These are phyloP conservation scores for Colletotrichum lini DNA, from an alignment of 2,329 filamentous ascomycete species.

Conservation along the genomic window DNA sequence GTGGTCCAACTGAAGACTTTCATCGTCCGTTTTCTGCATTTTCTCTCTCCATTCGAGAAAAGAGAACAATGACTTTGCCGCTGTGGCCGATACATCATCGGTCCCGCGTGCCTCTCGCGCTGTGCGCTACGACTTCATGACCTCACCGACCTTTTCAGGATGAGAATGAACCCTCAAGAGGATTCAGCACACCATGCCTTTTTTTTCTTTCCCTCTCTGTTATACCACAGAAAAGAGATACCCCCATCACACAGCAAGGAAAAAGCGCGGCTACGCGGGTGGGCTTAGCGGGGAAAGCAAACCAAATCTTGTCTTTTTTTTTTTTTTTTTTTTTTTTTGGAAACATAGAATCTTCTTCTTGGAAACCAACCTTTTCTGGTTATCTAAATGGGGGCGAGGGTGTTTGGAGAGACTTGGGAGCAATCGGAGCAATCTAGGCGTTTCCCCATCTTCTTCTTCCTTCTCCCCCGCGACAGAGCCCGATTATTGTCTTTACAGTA, in stretches of 20 bases:
- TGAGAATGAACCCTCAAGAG: conserved; percentile 15
- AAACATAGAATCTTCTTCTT: conserved; percentile 21
- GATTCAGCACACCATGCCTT: conserved; percentile 18
- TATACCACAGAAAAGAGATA: conserved; percentile 18
- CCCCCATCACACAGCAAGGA: conserved; percentile 17
- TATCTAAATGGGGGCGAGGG: conserved; percentile 7
- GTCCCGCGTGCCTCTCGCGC: conserved; percentile 15
- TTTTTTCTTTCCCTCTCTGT: neutral
- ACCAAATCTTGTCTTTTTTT: neutral
- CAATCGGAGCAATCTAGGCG: conserved; percentile 39
- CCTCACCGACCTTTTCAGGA: conserved; percentile 7
- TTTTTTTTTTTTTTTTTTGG: neutral
- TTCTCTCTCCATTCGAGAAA: neutral
- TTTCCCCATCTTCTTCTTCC: conserved; percentile 11
- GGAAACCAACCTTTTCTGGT: neutral
- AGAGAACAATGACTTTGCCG: neutral
- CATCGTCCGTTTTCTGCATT: too few relatives aligned
- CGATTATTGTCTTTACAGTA: neutral
- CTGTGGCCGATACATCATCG: neutral
- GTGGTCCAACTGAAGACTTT: conserved; percentile 34
- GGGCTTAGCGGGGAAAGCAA: conserved; percentile 9
- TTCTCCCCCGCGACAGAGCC: conserved; percentile 3
- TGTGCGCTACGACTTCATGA: conserved; percentile 41
- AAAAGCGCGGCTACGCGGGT: conserved; percentile 19
- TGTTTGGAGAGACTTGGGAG: conserved; percentile 13